A percentile compares a stretch with the other conserved stretches of the same genome.
Evolutionary conservation across 2,329 filamentous ascomycete species (phyloP).

Genomic region (Raffaelea ambrosiae): DNA sequence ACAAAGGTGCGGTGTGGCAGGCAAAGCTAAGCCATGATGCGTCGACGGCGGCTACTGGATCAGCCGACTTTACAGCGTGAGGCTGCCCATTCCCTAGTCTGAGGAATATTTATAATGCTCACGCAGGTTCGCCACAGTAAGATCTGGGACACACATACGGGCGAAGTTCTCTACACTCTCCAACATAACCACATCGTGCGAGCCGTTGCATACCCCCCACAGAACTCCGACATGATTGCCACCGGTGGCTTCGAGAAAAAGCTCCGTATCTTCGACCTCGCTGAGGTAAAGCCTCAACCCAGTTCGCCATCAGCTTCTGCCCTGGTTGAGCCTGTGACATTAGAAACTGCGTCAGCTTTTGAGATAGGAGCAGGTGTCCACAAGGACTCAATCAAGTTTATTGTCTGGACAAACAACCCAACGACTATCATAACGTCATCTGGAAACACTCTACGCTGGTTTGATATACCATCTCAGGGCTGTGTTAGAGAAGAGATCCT

Average conservation of each 20-base stretch:
- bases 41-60: constrained; percentile 80
- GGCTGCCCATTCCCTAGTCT: too few species aligned
- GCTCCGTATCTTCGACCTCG: constrained; percentile 84
- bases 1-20: constrained; percentile 98
- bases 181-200: constrained; percentile 94
- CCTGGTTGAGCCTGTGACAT: constrained; percentile 30
- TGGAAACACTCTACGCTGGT: constrained; percentile 90
- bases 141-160: constrained; percentile 94
- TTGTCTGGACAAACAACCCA: constrained; percentile 85
- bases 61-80: constrained; percentile 91
- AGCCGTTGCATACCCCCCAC: constrained; percentile 79
- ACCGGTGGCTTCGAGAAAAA: constrained; percentile 97
- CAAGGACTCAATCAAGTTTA: constrained; percentile 84
- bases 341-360: constrained; percentile 58
- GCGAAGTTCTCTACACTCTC: constrained; percentile 78
- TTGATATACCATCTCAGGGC: constrained; percentile 70
- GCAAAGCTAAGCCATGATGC: constrained; percentile 84
- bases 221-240: constrained; percentile 74
- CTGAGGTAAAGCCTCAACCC: constrained; percentile 41
- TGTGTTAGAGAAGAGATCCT: constrained; percentile 70
- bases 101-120: not conserved
- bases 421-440: constrained; percentile 87
- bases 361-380: constrained; percentile 85
- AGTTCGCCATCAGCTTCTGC: constrained; percentile 21
- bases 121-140: too few species aligned